A percentile compares a stretch with the other conserved stretches of the same genome.
phyloP scores from a whole-genome alignment of 108 stramenopile species.

The Seminavis robusta region DNA sequence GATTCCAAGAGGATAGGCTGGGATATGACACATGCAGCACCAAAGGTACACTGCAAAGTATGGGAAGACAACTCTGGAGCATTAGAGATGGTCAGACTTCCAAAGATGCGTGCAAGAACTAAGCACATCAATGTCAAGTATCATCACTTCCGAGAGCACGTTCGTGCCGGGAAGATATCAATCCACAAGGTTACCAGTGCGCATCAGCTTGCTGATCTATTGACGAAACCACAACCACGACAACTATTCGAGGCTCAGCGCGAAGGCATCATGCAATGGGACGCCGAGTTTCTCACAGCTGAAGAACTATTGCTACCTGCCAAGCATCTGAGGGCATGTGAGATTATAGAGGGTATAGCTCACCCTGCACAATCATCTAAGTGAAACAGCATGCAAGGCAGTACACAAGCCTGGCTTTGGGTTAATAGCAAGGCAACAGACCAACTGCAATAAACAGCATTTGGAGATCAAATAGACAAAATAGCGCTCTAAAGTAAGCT shows the following conservation, averaged over 20 bases:
- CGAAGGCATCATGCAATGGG: slow-evolving; percentile 20
- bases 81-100: slow-evolving; percentile 11
- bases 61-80: slow-evolving; percentile 38
- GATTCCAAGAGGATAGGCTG: slow-evolving; percentile 9
- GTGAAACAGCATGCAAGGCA: too few relatives aligned
- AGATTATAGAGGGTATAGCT: too few relatives aligned
- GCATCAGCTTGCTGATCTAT: slow-evolving; percentile 30
- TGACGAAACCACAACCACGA: slow-evolving; percentile 23
- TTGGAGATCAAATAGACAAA: too few relatives aligned
- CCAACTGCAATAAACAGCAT: too few relatives aligned
- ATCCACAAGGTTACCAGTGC: slow-evolving; percentile 15
- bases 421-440: too few relatives aligned
- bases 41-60: slow-evolving; percentile 10
- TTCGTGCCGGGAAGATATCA: not conserved
- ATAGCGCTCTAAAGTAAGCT: too few relatives aligned
- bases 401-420: too few relatives aligned
- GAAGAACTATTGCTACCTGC: too few relatives aligned
- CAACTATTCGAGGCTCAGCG: slow-evolving; percentile 13
- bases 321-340: too few relatives aligned
- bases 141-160: slow-evolving; percentile 17
- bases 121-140: slow-evolving; percentile 31
- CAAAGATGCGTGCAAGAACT: slow-evolving; percentile 23
- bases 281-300: too few relatives aligned
- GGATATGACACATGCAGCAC: not conserved
- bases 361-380: too few relatives aligned